A percentile compares a stretch with the other conserved stretches of the same genome.
These are phyloP conservation scores for Paecilomyces formosus DNA, from an alignment of 2,329 filamentous ascomycete species.

Conservation along the genomic window DNA sequence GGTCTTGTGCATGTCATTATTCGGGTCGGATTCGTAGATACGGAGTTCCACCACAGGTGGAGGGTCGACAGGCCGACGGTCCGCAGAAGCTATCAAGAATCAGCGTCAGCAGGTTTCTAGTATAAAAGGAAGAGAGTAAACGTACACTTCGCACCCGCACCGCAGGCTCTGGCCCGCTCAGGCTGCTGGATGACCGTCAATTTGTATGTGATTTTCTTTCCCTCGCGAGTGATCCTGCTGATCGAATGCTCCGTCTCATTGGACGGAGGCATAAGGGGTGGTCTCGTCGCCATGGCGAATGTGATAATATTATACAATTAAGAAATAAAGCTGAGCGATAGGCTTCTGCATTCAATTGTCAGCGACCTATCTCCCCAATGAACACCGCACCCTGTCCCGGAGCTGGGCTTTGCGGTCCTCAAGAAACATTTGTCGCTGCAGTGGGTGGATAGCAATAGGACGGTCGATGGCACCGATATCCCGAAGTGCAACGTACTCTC, in stretches of 20 bases:
- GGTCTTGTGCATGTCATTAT: slow-evolving; percentile 50
- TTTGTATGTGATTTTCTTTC: slow-evolving; percentile 70
- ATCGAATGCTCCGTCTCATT: slow-evolving; percentile 50
- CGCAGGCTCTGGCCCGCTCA: slow-evolving; percentile 87
- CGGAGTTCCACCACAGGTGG: slow-evolving; percentile 89
- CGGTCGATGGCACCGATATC: not conserved
- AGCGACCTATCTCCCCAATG: not conserved
- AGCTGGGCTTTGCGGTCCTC: not conserved
- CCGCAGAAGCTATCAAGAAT: slow-evolving; percentile 59
- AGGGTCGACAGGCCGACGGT: slow-evolving; percentile 87
- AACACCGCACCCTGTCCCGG: not conserved
- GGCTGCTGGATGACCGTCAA: slow-evolving; percentile 89
- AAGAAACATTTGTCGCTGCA: not conserved
- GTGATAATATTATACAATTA: not conserved
- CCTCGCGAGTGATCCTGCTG: slow-evolving; percentile 61
- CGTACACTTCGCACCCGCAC: slow-evolving; percentile 93
- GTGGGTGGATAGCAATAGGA: not conserved
- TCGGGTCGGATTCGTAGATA: slow-evolving; percentile 61
- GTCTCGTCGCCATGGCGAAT: slow-evolving; percentile 37
- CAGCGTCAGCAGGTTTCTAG: too few relatives aligned
- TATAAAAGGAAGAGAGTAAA: too few relatives aligned
- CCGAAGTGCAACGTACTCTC: not conserved
- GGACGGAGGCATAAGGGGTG: slow-evolving; percentile 28
- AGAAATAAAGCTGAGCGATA: not conserved
- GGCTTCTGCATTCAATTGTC: not conserved